Percentiles rank a stretch among this genome's conserved stretches.
These are phyloP conservation scores for Apophysomyces elegans DNA, from an alignment of 371 early-diverging fungal species.

Conservation along the genomic window DNA sequence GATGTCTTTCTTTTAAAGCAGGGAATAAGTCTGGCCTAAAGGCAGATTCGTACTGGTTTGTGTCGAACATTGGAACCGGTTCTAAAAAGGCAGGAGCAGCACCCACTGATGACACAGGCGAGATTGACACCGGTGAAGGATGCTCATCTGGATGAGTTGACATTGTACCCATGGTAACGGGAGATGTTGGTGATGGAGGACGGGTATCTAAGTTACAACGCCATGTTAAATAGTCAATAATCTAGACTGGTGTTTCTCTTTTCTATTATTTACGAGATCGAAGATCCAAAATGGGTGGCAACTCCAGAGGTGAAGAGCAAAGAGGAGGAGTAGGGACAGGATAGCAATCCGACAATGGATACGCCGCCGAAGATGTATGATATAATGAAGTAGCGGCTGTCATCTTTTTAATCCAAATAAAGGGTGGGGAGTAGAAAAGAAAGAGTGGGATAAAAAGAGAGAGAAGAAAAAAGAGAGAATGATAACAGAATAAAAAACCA, in stretches of 20 bases:
- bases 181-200: conserved; percentile 23
- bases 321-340: conserved; percentile 25
- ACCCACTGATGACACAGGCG: conserved; percentile 10
- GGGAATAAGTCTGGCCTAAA: conserved; percentile 27
- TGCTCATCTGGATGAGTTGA: conserved; percentile 14
- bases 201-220: conserved; percentile 9
- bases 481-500: neutral
- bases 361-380: conserved; percentile 6
- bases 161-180: conserved; percentile 11
- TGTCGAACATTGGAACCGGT: conserved; percentile 28
- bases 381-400: conserved; percentile 6
- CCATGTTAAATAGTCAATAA: neutral
- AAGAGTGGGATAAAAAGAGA: neutral
- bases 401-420: neutral
- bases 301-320: conserved; percentile 18
- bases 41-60: conserved; percentile 13
- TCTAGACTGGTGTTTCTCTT: neutral
- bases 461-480: neutral
- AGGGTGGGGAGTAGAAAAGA: neutral
- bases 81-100: conserved; percentile 31
- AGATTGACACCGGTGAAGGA: conserved; percentile 10
- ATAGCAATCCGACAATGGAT: conserved; percentile 11
- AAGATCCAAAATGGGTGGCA: conserved; percentile 30
- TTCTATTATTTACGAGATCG: conserved; percentile 4
- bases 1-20: conserved; percentile 19